A percentile compares a stretch with the other conserved stretches of the same genome.
Conservation (phyloP, 768 basidiomycete species). For the Candolleomyces eurysporus region DNA sequence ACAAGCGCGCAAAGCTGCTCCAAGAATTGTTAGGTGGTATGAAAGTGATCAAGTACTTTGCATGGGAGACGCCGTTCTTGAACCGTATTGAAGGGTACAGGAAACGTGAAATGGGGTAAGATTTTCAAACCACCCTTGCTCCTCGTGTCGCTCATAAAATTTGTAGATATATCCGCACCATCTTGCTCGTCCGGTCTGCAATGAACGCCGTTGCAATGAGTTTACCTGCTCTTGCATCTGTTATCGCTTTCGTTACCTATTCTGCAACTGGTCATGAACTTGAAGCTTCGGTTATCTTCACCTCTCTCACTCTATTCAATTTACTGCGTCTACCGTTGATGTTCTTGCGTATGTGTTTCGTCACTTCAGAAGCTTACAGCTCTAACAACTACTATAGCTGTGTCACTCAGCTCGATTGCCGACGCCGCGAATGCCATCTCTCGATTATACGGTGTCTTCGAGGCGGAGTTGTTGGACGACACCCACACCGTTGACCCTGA, state of each 20-base stretch:
- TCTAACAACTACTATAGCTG: slow-evolving; percentile 38
- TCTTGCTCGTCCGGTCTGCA: slow-evolving; percentile 64
- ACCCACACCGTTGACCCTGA: slow-evolving; percentile 51
- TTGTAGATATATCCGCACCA: slow-evolving; percentile 57
- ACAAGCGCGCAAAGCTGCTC: slow-evolving; percentile 83
- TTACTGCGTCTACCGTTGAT: slow-evolving; percentile 79
- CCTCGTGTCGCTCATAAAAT: neutral
- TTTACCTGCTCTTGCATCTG: slow-evolving; percentile 76
- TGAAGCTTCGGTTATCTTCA: slow-evolving; percentile 72
- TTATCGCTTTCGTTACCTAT: slow-evolving; percentile 76
- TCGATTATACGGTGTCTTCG: slow-evolving; percentile 79
- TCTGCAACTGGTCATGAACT: slow-evolving; percentile 67
- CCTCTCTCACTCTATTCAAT: slow-evolving; percentile 84
- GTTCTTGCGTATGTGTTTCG: slow-evolving; percentile 52
- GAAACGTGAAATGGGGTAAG: slow-evolving; percentile 65
- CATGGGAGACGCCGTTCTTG: slow-evolving; percentile 84
- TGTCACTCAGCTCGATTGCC: slow-evolving; percentile 73
- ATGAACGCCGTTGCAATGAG: slow-evolving; percentile 69
- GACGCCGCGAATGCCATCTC: slow-evolving; percentile 81
- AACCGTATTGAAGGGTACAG: slow-evolving; percentile 69
- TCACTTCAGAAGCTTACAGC: slow-evolving; percentile 9
- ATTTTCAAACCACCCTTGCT: neutral
- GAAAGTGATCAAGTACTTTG: slow-evolving; percentile 91
- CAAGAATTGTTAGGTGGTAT: slow-evolving; percentile 90
- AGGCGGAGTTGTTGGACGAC: slow-evolving; percentile 73